Base-by-base conservation (phyloP, 2,329 filamentous ascomycete species). In the Phaeosphaeriaceae sp. region DNA sequence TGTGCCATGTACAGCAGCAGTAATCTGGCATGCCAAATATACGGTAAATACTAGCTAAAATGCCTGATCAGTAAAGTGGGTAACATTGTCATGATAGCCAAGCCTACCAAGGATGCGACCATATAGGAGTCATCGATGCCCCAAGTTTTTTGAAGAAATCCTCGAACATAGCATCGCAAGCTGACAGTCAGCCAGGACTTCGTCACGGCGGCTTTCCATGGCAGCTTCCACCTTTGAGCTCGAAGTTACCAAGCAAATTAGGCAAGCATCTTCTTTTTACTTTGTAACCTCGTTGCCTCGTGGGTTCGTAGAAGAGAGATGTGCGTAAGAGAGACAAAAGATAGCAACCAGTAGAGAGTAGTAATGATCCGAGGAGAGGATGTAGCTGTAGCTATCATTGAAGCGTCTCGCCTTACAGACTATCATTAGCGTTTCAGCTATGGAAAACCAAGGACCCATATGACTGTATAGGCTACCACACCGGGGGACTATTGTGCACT, bases 81-180 rank as follows among this genome's bases (percentile, higher is more conserved):
- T n/a, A 17, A 30, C 9, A 33, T n/a, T 20, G 23, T 12, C 20
- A n/a, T 17, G 15, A n/a, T 8, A 20, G 5, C 29, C 16, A 9
- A 16, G 41, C 61, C 40, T 57, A 69, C 67, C 42, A 74, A 58
- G 9, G 74, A 71, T 3, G 61, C 60, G 23, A 76, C 48, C 73
- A 78, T 77, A 6, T 62, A 69, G 54, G 66, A 73, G 58, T 79
- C 76, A 56, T 60, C 76, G n/a, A 56, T 42, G 7, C 74, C 75
- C 59, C 74, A 76, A 2, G 60, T 65, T 17, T 68, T 70, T 39
- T 74, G 61, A 63, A 76, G 56, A 15, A 60, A 52, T 5, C 65
- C 64, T 34, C 74, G 67, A 6, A 74, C 72, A 39, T 74, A 72
- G 20, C 76, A 52, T 5, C 75, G 66, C 16, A 77, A 51, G 23